These are phyloP conservation scores for Sporothrix humicola DNA, from an alignment of 2,329 filamentous ascomycete genomes.

Conservation along the genomic window DNA sequence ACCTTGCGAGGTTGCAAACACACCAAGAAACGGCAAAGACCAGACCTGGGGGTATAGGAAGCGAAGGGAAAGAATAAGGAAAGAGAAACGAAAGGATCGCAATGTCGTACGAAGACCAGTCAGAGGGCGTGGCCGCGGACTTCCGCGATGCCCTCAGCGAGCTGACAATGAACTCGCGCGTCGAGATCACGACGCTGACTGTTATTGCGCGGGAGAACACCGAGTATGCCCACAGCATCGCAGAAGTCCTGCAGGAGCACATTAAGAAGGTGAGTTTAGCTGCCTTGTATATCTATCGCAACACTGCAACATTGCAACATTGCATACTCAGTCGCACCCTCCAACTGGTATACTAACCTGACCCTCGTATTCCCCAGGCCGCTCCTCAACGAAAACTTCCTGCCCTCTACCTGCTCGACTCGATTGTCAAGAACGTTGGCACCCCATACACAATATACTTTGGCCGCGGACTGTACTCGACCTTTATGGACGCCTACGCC, in stretches of 20 bases:
- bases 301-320: too few relatives aligned
- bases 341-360: neutral
- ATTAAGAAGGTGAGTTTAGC: constrained; percentile 82
- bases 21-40: neutral
- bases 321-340: too few relatives aligned
- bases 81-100: neutral
- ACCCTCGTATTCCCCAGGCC: constrained; percentile 61
- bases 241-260: constrained; percentile 86
- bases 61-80: neutral
- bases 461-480: constrained; percentile 86
- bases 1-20: constrained; percentile 13
- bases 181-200: constrained; percentile 96
- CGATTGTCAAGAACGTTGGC: constrained; percentile 97
- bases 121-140: constrained; percentile 91
- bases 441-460: constrained; percentile 97
- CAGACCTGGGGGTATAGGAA: neutral
- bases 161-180: constrained; percentile 85
- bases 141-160: constrained; percentile 94
- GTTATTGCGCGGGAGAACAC: constrained; percentile 98
- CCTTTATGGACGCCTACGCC: constrained; percentile 95
- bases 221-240: constrained; percentile 91
- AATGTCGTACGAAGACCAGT: constrained; percentile 59
- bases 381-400: constrained; percentile 88
- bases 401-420: constrained; percentile 96
- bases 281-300: too few relatives aligned